These are phyloP conservation scores for Lachancea lanzarotensis DNA, from an alignment of 805 yeast species.

Conservation along the genomic window DNA sequence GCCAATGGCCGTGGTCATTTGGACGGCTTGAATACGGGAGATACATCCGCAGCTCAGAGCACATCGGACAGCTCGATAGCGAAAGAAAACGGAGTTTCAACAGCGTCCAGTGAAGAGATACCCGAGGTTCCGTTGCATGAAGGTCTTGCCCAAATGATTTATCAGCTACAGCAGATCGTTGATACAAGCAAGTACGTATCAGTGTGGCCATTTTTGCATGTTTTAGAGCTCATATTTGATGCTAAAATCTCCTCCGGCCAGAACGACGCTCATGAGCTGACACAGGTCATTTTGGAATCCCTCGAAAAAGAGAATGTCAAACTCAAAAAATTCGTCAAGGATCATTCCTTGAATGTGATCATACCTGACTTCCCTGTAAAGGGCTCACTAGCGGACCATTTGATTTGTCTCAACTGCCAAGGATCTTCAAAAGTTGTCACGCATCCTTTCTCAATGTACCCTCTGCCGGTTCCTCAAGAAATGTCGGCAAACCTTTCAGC, in stretches of 20 bases:
- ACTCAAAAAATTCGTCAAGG: constrained; percentile 32
- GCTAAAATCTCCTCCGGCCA: constrained; percentile 74
- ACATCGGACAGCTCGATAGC: neutral
- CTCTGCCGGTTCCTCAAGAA: constrained; percentile 65
- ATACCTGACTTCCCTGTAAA: constrained; percentile 68
- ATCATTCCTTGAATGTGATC: constrained; percentile 11
- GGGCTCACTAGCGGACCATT: constrained; percentile 58
- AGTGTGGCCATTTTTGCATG: constrained; percentile 73
- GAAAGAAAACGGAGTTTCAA: constrained; percentile 8
- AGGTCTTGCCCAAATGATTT: constrained; percentile 46
- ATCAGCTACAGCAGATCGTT: constrained; percentile 58
- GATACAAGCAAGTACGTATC: constrained; percentile 48
- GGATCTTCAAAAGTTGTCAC: constrained; percentile 51
- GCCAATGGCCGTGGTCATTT: neutral
- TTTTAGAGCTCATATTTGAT: constrained; percentile 63
- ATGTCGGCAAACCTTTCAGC: constrained; percentile 42
- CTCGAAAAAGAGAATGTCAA: constrained; percentile 56
- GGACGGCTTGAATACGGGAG: neutral
- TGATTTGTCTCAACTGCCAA: constrained; percentile 65
- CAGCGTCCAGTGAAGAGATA: constrained; percentile 16
- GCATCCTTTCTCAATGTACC: constrained; percentile 61
- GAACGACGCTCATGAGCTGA: constrained; percentile 92
- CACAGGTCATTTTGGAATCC: constrained; percentile 74
- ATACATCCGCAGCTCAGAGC: constrained; percentile 4
- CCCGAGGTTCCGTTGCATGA: constrained; percentile 49